phyloP scores from a whole-genome alignment of 2,329 filamentous ascomycete species.

The Chrysoporthe deuterocubensis region DNA sequence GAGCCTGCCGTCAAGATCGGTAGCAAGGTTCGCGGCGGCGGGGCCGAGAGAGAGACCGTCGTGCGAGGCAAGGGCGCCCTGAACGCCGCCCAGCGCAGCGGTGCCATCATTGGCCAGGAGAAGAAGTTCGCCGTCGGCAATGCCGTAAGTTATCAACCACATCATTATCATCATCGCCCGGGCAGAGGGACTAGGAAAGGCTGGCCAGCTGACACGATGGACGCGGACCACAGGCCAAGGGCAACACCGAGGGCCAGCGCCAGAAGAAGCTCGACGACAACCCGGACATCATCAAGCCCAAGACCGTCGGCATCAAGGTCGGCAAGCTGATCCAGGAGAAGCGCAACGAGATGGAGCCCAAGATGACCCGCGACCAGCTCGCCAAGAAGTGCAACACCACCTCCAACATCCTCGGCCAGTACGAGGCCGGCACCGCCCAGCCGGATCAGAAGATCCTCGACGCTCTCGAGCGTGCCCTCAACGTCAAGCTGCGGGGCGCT shows the following conservation, averaged over 20 bases:
- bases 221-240: slow-evolving; percentile 35
- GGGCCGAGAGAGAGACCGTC: slow-evolving; percentile 77
- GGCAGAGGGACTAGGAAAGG: neutral
- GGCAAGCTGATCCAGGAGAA: slow-evolving; percentile 81
- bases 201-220: neutral
- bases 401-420: slow-evolving; percentile 76
- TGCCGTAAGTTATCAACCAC: slow-evolving; percentile 60
- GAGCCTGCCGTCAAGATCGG: slow-evolving; percentile 91
- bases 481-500: slow-evolving; percentile 82
- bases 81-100: slow-evolving; percentile 86
- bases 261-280: slow-evolving; percentile 96
- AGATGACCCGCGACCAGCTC: slow-evolving; percentile 91
- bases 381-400: slow-evolving; percentile 91
- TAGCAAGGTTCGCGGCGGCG: slow-evolving; percentile 75
- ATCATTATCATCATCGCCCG: neutral
- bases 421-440: slow-evolving; percentile 77
- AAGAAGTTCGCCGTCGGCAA: slow-evolving; percentile 88
- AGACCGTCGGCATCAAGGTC: slow-evolving; percentile 81
- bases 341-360: slow-evolving; percentile 81
- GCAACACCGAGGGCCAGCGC: slow-evolving; percentile 80
- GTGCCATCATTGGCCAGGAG: slow-evolving; percentile 79
- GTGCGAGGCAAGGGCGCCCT: slow-evolving; percentile 81
- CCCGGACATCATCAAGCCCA: slow-evolving; percentile 97
- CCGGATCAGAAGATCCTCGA: slow-evolving; percentile 84
- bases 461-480: slow-evolving; percentile 81